phyloP scores from a whole-genome alignment of 495 filamentous ascomycete genomes.

The Penicillium pulvis region DNA sequence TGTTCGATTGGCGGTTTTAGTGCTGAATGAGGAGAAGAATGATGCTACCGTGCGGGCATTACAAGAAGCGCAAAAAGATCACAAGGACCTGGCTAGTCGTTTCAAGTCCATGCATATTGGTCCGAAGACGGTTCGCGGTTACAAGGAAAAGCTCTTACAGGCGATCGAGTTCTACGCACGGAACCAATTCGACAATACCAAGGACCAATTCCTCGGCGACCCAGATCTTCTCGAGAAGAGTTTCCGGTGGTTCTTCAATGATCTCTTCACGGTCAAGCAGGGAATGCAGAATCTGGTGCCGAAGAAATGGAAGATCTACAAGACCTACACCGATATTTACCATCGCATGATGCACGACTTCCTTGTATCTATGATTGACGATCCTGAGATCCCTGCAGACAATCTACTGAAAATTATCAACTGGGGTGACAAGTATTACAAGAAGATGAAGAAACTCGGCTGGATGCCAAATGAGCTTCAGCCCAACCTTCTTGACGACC shows the following conservation, averaged over 20 bases:
- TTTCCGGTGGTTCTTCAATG: conserved; percentile 95
- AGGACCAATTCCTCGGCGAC: conserved; percentile 76
- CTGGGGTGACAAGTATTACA: conserved; percentile 94
- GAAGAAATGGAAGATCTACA: conserved; percentile 96
- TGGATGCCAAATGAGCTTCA: conserved; percentile 69
- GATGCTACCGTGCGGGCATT: conserved; percentile 87
- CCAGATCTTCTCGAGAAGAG: conserved; percentile 81
- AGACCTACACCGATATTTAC: conserved; percentile 86
- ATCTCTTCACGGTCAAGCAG: conserved; percentile 85
- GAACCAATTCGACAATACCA: conserved; percentile 71
- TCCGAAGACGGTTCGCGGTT: conserved; percentile 87
- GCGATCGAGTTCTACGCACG: conserved; percentile 74
- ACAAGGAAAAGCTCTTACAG: conserved; percentile 91
- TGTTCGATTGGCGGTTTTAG: conserved; percentile 85
- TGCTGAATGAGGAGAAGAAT: conserved; percentile 94
- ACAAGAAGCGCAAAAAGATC: conserved; percentile 91
- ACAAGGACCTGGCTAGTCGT: conserved; percentile 86
- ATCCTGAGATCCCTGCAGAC: conserved; percentile 71
- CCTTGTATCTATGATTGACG: conserved; percentile 76
- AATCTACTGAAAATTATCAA: conserved; percentile 89
- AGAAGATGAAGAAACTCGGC: conserved; percentile 90
- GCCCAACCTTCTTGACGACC: conserved; percentile 83
- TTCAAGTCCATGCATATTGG: conserved; percentile 95
- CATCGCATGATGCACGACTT: conserved; percentile 95
- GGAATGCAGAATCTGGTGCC: conserved; percentile 90